Evolutionary conservation across 2,329 filamentous ascomycete genomes (phyloP).

Genomic region (Claviceps sp.): DNA sequence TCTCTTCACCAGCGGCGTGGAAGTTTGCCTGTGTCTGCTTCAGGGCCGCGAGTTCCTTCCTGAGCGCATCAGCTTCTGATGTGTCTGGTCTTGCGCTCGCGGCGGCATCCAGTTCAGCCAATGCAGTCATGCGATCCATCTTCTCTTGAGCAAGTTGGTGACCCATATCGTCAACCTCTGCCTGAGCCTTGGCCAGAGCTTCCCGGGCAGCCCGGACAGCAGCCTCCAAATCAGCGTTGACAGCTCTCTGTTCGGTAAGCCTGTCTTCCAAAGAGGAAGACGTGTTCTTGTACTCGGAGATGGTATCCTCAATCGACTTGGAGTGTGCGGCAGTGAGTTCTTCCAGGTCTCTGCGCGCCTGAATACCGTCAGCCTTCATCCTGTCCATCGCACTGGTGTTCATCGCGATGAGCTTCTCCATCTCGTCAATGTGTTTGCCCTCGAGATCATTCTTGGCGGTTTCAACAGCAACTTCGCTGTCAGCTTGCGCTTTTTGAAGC

Average conservation of each 20-base stretch:
- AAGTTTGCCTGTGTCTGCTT: conserved; percentile 34
- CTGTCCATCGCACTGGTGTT: conserved; percentile 29
- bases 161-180: conserved; percentile 35
- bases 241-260: conserved; percentile 21
- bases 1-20: conserved; percentile 20
- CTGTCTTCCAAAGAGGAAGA: conserved; percentile 22
- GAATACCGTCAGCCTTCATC: conserved; percentile 25
- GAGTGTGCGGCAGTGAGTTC: conserved; percentile 24
- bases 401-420: conserved; percentile 31
- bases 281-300: conserved; percentile 24
- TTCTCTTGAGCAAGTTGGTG: conserved; percentile 44
- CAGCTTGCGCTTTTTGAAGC: conserved; percentile 30
- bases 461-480: conserved; percentile 31
- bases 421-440: conserved; percentile 30
- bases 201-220: conserved; percentile 26
- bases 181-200: conserved; percentile 30
- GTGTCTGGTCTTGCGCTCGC: conserved; percentile 44
- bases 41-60: conserved; percentile 33
- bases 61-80: conserved; percentile 37
- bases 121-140: conserved; percentile 44
- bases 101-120: conserved; percentile 46
- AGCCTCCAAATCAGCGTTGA: conserved; percentile 22
- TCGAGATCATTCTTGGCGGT: conserved; percentile 31
- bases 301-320: conserved; percentile 26
- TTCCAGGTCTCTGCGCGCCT: conserved; percentile 29